phyloP scores from a whole-genome alignment of 2,329 filamentous ascomycete genomes.

The Colletotrichum zoysiae region DNA sequence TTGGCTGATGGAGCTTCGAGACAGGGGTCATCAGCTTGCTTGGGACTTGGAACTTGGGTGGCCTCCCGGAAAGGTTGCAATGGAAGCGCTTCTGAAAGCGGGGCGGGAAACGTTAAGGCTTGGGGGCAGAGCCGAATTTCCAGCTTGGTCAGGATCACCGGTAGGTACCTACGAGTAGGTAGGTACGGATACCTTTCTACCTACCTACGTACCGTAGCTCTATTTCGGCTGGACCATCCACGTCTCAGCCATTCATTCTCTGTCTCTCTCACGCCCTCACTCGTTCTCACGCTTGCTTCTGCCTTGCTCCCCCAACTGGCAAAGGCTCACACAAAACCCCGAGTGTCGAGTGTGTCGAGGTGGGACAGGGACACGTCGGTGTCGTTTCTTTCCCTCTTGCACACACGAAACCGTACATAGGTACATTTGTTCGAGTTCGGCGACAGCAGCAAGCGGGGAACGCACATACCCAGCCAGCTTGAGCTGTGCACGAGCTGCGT shows the following conservation, averaged over 20 bases:
- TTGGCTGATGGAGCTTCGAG: conserved; percentile 36
- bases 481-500: neutral
- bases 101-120: conserved; percentile 15
- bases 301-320: neutral
- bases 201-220: neutral
- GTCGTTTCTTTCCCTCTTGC: neutral
- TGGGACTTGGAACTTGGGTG: conserved; percentile 21
- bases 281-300: neutral
- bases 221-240: neutral
- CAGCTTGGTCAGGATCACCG: conserved; percentile 23
- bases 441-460: neutral
- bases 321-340: neutral
- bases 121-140: conserved; percentile 32
- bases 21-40: conserved; percentile 36
- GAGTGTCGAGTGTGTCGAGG: neutral
- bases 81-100: conserved; percentile 32
- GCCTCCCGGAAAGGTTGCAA: conserved; percentile 40
- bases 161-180: neutral
- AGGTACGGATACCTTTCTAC: too few species aligned
- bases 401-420: neutral
- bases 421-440: neutral
- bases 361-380: neutral
- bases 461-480: neutral
- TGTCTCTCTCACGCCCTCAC: neutral
- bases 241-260: neutral